phyloP scores from a whole-genome alignment of 177 flowering plant genomes.

The Vitis hybrid region DNA sequence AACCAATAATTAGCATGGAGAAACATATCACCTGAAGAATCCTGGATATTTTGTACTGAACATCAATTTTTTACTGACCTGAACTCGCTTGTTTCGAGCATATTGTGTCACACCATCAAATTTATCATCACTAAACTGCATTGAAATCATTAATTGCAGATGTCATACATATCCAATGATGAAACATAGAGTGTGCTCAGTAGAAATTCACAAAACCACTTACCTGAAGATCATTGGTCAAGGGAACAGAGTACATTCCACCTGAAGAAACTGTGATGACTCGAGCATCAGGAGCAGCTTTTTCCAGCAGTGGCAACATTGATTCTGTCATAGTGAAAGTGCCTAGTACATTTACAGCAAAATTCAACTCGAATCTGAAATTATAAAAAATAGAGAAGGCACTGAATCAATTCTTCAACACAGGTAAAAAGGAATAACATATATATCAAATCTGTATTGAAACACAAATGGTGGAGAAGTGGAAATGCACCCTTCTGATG shows the following conservation, averaged over 20 bases:
- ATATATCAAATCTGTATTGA: neutral
- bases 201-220: neutral
- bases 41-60: too few species aligned
- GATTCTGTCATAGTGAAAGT: conserved; percentile 74
- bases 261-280: conserved; percentile 94
- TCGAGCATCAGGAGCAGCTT: conserved; percentile 88
- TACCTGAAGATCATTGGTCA: conserved; percentile 81
- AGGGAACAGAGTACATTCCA: conserved; percentile 83
- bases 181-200: neutral
- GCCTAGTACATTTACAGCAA: conserved; percentile 87
- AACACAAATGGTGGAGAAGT: conserved; percentile 7
- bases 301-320: conserved; percentile 81
- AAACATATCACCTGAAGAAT: too few species aligned
- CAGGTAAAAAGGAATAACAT: neutral
- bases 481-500: conserved; percentile 73
- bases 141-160: conserved; percentile 2
- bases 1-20: neutral
- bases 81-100: conserved; percentile 90
- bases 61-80: conserved; percentile 43
- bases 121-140: conserved; percentile 59
- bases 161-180: neutral
- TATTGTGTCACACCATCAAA: conserved; percentile 78
- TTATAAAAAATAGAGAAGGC: conserved; percentile 7
- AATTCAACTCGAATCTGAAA: conserved; percentile 76
- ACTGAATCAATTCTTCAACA: conserved; percentile 11